Conservation (phyloP, 306 rosid genomes). For the Mimosa pudica region DNA sequence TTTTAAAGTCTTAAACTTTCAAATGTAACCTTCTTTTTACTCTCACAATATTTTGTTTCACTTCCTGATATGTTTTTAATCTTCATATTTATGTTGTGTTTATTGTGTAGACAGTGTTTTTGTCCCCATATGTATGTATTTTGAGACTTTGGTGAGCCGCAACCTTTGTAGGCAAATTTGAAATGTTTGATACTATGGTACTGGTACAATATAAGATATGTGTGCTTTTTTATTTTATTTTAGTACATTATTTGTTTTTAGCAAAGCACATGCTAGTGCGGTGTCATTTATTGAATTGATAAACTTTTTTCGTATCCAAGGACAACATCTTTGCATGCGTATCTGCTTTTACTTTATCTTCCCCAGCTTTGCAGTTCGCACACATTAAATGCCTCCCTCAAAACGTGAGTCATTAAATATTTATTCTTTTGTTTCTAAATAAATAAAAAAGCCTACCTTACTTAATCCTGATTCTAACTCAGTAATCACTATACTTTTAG, state of each 20-base stretch:
- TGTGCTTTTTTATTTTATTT: background rate
- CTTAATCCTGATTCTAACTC: background rate
- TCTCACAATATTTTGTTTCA: background rate
- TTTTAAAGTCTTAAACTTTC: background rate
- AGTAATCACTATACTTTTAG: background rate
- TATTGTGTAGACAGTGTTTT: background rate
- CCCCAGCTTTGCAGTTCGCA: background rate
- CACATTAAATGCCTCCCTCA: background rate
- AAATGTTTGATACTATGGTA: background rate
- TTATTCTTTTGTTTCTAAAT: background rate
- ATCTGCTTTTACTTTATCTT: slow-evolving; percentile 6
- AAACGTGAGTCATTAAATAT: background rate
- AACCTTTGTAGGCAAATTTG: slow-evolving; percentile 11
- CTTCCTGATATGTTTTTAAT: background rate
- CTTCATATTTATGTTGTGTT: background rate
- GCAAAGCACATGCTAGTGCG: background rate
- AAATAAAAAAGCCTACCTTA: background rate
- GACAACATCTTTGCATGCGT: background rate
- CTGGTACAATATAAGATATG: background rate
- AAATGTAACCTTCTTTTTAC: background rate
- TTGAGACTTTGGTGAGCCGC: background rate
- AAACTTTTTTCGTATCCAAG: slow-evolving; percentile 1
- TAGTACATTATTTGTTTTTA: background rate
- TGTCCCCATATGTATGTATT: background rate
- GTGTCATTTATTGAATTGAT: background rate